phyloP scores from a whole-genome alignment of 768 basidiomycete species.

The Chlorophyllum brunneum region DNA sequence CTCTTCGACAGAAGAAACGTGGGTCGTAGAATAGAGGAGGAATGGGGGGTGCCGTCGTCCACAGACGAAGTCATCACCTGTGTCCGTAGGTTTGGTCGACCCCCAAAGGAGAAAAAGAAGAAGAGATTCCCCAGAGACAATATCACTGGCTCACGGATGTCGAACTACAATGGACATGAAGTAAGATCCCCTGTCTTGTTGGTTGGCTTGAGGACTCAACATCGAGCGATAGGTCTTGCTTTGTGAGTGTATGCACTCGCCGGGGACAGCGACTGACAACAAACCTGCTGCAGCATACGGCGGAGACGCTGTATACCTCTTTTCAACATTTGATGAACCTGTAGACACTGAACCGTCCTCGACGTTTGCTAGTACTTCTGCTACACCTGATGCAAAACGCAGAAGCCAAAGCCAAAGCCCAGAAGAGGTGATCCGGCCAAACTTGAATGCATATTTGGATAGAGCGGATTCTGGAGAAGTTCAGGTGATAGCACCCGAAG shows the following conservation, averaged over 20 bases:
- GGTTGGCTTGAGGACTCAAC: not conserved
- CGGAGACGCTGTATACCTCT: conserved; percentile 68
- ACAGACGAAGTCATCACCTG: conserved; percentile 64
- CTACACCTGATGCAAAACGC: conserved; percentile 24
- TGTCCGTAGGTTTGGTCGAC: conserved; percentile 74
- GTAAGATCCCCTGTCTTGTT: conserved; percentile 34
- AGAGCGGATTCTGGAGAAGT: conserved; percentile 26
- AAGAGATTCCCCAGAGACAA: conserved; percentile 43
- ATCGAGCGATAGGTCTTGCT: conserved; percentile 48
- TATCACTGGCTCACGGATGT: conserved; percentile 75
- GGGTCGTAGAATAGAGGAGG: conserved; percentile 53
- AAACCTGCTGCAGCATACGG: conserved; percentile 63
- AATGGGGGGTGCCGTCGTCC: conserved; percentile 60
- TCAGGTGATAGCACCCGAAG: no score
- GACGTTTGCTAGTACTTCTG: conserved; percentile 22
- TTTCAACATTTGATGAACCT: conserved; percentile 67
- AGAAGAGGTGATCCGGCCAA: conserved; percentile 6
- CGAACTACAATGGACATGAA: conserved; percentile 69
- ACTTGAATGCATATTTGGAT: conserved; percentile 22
- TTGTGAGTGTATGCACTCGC: conserved; percentile 36
- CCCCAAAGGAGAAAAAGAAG: conserved; percentile 24
- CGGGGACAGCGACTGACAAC: conserved; percentile 5
- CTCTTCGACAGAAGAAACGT: conserved; percentile 80
- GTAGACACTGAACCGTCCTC: conserved; percentile 19
- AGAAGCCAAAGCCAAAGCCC: conserved; percentile 15